Conservation (phyloP, 441 rosid genomes). For the Codiaeum variegatum region DNA sequence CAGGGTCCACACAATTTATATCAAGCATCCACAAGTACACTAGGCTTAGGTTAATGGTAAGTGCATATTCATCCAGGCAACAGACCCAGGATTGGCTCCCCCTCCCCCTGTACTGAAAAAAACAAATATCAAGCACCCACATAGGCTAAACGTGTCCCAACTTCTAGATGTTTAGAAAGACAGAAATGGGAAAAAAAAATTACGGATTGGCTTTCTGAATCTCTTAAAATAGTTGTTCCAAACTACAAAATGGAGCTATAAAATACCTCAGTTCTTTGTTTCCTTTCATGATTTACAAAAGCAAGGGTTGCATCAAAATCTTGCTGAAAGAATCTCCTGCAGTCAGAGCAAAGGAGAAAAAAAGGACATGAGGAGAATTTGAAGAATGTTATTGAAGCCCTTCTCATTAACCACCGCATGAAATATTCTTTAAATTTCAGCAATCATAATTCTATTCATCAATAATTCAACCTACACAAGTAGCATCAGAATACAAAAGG, state of each 20-base stretch:
- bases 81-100: too few relatives aligned
- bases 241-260: neutral
- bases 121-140: neutral
- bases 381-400: neutral
- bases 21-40: too few relatives aligned
- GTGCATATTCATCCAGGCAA: too few relatives aligned
- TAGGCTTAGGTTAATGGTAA: too few relatives aligned
- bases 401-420: neutral
- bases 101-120: too few relatives aligned
- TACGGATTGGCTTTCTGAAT: neutral
- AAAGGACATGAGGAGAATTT: neutral
- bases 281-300: constrained; percentile 85
- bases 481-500: neutral
- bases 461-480: neutral
- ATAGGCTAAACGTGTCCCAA: neutral
- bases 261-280: constrained; percentile 84
- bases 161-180: neutral
- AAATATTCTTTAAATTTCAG: neutral
- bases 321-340: constrained; percentile 83
- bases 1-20: neutral
- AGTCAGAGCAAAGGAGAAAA: constrained; percentile 14
- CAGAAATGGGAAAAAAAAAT: neutral
- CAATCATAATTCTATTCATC: neutral
- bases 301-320: constrained; percentile 94
- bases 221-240: constrained; percentile 8